These are phyloP conservation scores for Colletotrichum nymphaeae DNA, from an alignment of 2,329 filamentous ascomycete genomes.

Conservation along the genomic window DNA sequence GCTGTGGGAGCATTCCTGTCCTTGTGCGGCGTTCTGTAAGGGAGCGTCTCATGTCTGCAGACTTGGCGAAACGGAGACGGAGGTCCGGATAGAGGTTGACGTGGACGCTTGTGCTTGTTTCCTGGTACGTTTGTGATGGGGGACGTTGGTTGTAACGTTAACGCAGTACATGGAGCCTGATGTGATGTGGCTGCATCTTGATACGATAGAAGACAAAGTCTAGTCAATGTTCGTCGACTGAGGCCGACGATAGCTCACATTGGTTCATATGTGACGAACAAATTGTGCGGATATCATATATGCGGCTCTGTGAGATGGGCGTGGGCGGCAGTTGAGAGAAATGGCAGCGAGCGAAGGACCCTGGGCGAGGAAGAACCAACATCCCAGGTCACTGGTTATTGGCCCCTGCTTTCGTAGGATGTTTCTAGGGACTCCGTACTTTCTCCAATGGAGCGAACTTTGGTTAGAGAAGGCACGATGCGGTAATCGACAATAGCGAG, in stretches of 20 bases:
- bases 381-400: not conserved
- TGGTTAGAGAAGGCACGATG: not conserved
- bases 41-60: constrained; percentile 17
- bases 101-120: constrained; percentile 1
- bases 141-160: too few species aligned
- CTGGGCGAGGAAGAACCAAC: not conserved
- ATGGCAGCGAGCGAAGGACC: not conserved
- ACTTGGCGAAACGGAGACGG: constrained; percentile 25
- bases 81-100: constrained; percentile 12
- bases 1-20: too few species aligned
- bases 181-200: not conserved
- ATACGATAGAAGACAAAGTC: not conserved
- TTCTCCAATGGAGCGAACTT: not conserved
- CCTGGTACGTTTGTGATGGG: not conserved
- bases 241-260: too few species aligned
- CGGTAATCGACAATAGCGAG: not conserved
- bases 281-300: not conserved
- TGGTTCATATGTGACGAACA: not conserved
- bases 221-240: not conserved
- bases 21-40: not conserved
- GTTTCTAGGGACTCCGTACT: not conserved
- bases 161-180: not conserved
- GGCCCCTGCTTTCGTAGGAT: not conserved
- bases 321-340: not conserved
- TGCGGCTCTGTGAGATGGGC: not conserved